phyloP scores from a whole-genome alignment of 306 rosid species.

The Senna tora region DNA sequence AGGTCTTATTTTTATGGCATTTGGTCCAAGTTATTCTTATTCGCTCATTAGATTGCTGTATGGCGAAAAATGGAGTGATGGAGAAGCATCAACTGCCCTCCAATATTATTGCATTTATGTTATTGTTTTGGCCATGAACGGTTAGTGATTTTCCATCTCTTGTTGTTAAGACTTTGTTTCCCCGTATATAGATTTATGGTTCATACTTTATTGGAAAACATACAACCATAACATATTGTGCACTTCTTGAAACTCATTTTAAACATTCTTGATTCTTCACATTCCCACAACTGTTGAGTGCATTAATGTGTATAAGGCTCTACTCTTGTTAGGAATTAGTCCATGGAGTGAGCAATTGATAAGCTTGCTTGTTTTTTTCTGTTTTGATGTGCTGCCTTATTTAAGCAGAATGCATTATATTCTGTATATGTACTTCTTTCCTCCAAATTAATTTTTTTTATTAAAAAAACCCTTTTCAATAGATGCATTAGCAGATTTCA shows the following conservation, averaged over 20 bases:
- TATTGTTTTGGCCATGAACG: conserved; percentile 92
- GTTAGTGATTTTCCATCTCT: conserved; percentile 52
- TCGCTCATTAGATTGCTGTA: conserved; percentile 87
- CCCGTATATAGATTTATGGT: not conserved
- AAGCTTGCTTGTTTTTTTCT: no score
- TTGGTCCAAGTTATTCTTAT: conserved; percentile 94
- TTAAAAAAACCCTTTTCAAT: not conserved
- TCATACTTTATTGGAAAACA: no score
- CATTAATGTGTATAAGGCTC: no score
- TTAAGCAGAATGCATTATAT: no score
- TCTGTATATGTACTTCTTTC: no score
- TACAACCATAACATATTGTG: conserved; percentile 16
- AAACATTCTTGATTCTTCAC: no score
- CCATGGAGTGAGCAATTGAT: no score
- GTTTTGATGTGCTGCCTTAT: no score
- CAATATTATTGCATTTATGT: conserved; percentile 80
- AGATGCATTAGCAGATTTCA: conserved; percentile 21
- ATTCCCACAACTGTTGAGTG: no score
- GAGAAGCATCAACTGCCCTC: conserved; percentile 90
- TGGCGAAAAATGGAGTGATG: conserved; percentile 94
- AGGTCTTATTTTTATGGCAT: conserved; percentile 91
- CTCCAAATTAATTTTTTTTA: no score
- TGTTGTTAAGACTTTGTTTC: conserved; percentile 11
- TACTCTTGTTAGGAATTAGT: no score
- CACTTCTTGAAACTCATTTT: no score